Conservation (phyloP, 257 asterid genomes). For the Cinchona pubescens region DNA sequence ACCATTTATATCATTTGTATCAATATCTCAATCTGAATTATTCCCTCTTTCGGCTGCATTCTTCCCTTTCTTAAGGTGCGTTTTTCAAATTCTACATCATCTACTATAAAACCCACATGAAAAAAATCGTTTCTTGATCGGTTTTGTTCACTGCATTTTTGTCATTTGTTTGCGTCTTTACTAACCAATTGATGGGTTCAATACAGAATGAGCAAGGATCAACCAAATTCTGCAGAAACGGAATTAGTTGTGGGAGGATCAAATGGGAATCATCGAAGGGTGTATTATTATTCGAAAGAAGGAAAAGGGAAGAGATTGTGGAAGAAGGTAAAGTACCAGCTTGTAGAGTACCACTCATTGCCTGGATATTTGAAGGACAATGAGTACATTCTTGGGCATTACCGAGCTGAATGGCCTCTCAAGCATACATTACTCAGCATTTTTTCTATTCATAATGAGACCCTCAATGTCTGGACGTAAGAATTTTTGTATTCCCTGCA, state of each 20-base stretch:
- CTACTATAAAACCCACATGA: neutral
- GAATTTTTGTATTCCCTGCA: constrained; percentile 25
- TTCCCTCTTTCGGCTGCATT: neutral
- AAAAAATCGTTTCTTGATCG: neutral
- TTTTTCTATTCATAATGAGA: constrained; percentile 91
- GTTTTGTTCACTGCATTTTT: neutral
- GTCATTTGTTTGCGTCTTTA: neutral
- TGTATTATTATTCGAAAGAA: constrained; percentile 25
- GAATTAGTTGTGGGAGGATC: constrained; percentile 29
- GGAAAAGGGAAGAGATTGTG: constrained; percentile 73
- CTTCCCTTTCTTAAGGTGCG: constrained; percentile 12
- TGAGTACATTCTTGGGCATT: constrained; percentile 73
- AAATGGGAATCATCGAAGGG: constrained; percentile 27
- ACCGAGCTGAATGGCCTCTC: constrained; percentile 90
- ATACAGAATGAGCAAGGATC: constrained; percentile 51
- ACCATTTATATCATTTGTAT: neutral
- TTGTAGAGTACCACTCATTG: constrained; percentile 89
- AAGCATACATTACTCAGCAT: constrained; percentile 73
- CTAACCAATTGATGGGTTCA: constrained; percentile 12
- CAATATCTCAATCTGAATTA: neutral
- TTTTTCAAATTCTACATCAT: neutral
- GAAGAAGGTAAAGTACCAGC: constrained; percentile 90
- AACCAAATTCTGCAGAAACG: constrained; percentile 25
- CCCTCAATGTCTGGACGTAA: constrained; percentile 98
- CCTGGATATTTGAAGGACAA: constrained; percentile 96